Evolutionary conservation across 2,329 filamentous ascomycete species (phyloP).

Genomic region (Erysiphe pulchra): DNA sequence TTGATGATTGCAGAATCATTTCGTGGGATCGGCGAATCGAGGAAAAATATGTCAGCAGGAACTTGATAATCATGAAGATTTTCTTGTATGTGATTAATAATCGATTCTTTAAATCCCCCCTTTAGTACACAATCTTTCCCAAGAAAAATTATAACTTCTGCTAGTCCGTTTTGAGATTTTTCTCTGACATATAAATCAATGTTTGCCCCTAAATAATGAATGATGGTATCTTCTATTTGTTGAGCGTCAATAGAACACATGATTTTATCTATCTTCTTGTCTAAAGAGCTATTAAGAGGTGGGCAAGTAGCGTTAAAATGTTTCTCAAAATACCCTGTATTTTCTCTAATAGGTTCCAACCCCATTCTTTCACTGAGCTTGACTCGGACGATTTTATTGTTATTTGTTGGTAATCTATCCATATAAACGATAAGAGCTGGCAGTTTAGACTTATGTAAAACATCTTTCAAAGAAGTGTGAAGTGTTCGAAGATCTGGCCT

Average conservation of each 20-base stretch:
- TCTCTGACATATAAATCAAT: conserved; percentile 1
- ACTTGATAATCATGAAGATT: conserved; percentile 2
- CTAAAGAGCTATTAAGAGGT: conserved; percentile 20
- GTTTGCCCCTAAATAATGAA: background rate
- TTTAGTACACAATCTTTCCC: background rate
- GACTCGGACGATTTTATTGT: conserved; percentile 31
- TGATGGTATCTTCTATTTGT: conserved; percentile 4
- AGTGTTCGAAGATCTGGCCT: conserved; percentile 23
- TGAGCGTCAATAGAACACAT: conserved; percentile 14
- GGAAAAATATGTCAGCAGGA: conserved; percentile 1
- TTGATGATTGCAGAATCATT: background rate
- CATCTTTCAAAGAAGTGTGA: conserved; percentile 20
- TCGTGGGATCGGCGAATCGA: conserved; percentile 2
- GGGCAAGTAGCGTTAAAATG: conserved; percentile 26
- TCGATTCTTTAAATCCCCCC: background rate
- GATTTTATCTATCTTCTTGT: conserved; percentile 15
- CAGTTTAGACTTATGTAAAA: conserved; percentile 26
- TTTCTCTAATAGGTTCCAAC: conserved; percentile 20
- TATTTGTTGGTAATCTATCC: conserved; percentile 26
- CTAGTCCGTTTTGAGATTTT: conserved; percentile 1
- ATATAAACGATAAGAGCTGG: conserved; percentile 26
- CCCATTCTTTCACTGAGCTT: conserved; percentile 22
- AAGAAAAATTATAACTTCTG: conserved; percentile 2
- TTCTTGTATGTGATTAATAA: background rate
- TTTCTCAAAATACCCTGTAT: conserved; percentile 18